A percentile compares a stretch with the other conserved stretches of the same genome.
phyloP scores from a whole-genome alignment of 2,329 filamentous ascomycete genomes.

The Nannizzia gypsea region DNA sequence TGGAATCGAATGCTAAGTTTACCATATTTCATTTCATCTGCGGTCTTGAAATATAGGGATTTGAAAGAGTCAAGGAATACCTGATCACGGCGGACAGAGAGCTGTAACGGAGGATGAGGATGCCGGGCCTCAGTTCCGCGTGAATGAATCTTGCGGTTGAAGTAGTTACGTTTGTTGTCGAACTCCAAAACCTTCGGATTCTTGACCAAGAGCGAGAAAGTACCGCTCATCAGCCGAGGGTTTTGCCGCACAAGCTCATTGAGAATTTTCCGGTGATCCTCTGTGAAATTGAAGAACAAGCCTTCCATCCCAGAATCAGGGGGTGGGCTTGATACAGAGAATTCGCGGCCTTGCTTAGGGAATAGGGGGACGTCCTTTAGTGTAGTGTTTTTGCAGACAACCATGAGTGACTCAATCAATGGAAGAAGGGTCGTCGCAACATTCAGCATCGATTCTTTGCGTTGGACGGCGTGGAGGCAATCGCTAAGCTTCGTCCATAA shows the following conservation, averaged over 20 bases:
- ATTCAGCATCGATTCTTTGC: slow-evolving; percentile 91
- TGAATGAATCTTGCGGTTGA: slow-evolving; percentile 81
- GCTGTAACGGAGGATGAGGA: slow-evolving; percentile 64
- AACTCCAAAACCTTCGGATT: slow-evolving; percentile 98
- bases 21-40: slow-evolving; percentile 97
- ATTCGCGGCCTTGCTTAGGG: slow-evolving; percentile 48
- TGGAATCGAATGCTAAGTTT: slow-evolving; percentile 97
- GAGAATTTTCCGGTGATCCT: slow-evolving; percentile 92
- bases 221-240: slow-evolving; percentile 96
- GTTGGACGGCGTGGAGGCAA: slow-evolving; percentile 74
- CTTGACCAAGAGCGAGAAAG: slow-evolving; percentile 89
- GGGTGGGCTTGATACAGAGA: slow-evolving; percentile 61
- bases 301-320: slow-evolving; percentile 74
- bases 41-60: slow-evolving; percentile 91
- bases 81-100: slow-evolving; percentile 81
- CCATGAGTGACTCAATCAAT: slow-evolving; percentile 93
- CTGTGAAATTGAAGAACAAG: slow-evolving; percentile 93
- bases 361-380: slow-evolving; percentile 51
- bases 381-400: slow-evolving; percentile 96
- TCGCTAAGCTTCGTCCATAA: slow-evolving; percentile 89
- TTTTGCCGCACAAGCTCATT: slow-evolving; percentile 97
- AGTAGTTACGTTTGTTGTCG: slow-evolving; percentile 99
- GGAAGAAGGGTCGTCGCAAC: slow-evolving; percentile 92
- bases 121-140: slow-evolving; percentile 59
- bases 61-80: slow-evolving; percentile 98